Conservation (phyloP, 2,329 filamentous ascomycete genomes). For the Zymoseptoria tritici region DNA sequence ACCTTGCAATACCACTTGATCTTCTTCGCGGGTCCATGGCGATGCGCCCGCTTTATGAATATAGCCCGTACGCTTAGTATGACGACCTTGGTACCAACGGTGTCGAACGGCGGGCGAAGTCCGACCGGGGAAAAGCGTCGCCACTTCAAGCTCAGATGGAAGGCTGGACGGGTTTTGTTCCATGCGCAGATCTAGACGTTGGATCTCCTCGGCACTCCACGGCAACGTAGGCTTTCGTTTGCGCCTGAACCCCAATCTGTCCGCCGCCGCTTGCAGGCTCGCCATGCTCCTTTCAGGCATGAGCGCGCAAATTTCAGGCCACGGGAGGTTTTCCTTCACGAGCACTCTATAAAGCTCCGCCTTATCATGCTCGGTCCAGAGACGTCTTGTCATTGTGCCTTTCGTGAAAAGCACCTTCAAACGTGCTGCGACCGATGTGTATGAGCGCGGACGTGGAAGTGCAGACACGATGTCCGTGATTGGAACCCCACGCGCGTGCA, state of each 20-base stretch:
- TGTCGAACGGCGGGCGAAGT: background rate
- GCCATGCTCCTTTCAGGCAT: background rate
- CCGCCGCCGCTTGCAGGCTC: background rate
- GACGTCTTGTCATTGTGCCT: background rate
- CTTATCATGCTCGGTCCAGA: background rate
- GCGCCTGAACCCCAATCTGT: background rate
- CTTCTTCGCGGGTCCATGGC: background rate
- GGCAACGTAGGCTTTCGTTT: background rate
- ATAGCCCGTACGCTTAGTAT: background rate
- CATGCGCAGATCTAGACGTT: background rate
- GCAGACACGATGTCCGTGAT: background rate
- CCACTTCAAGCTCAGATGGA: background rate
- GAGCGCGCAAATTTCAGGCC: background rate
- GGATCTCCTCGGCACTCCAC: background rate
- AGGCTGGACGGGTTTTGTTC: background rate
- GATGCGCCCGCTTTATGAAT: background rate
- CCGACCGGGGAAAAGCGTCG: background rate
- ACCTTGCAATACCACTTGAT: background rate
- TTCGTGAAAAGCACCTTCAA: background rate
- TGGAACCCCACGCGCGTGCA: background rate
- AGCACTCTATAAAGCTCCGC: background rate
- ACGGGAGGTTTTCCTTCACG: background rate
- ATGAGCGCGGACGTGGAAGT: background rate
- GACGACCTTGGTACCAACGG: background rate
- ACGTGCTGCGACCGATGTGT: background rate